Evolutionary conservation across 768 basidiomycete species (phyloP), one percentile per base, ranked within the genome.

Genomic region (Inosperma sp.): DNA sequence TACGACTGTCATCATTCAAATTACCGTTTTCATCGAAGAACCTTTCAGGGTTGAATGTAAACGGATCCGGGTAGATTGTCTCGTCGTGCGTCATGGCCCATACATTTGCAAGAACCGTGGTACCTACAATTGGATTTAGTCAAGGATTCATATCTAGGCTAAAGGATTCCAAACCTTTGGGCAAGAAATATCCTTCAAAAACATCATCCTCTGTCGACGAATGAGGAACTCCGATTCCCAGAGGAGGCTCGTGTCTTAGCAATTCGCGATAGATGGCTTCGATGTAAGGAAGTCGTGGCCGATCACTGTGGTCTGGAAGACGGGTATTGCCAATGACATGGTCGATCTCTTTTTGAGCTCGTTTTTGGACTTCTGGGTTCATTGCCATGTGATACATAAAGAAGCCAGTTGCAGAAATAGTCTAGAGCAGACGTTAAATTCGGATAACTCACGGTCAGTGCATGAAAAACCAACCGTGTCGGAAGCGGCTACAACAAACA

Each of bases 291-390:
- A 69, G 52, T 17, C 55, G 47, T 2, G 43, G 10, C 7, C 57
- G 49, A 49, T 70, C 68, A 5, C 59, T 56, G 36, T 64, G 56
- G 2, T 48, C 56, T 2, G 68, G 65, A 12, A 71, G 51, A 3
- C 69, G 60, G 8, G 59, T 56, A 9, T 45, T 49, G 1, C 70
- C 71, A 9, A 69, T 52, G 7, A 68, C 56, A 0, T 43, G 47
- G 45, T 72, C 68, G 30, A 72, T 60, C 54, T 71, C 69, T 4
- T 44, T 56, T 52, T 69, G 71, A n/a, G 66, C 70, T 30, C 63
- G 65, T 16, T 39, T 53, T 51, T 69, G 68, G 2, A 62, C 59
- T 3, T 71, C 61, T 1, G 70, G 68, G 48, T 70, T 53, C 14
- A 52, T 49, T 4, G 62, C 39, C 61, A 72, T 62, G 12, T 63